Evolutionary conservation across 2,329 filamentous ascomycete species (phyloP), one percentile per base, ranked within the genome.

Genomic region (Fusarium sp.): DNA sequence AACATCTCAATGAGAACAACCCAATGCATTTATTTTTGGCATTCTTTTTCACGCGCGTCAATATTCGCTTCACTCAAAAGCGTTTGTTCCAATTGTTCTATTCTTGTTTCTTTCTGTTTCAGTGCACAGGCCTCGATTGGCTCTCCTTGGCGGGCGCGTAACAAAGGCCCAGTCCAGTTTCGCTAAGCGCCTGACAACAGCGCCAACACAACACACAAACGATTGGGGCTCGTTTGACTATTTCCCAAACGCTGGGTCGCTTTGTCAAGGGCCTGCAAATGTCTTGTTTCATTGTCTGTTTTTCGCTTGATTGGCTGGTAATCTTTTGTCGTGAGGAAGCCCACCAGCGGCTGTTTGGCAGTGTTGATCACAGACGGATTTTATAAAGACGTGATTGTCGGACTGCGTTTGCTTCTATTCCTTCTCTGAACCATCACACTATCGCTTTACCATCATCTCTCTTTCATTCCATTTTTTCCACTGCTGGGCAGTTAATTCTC

Each of bases 171-270:
- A 26, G 71, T 73, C 26, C 37, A 26, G 71, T 73, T 73, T 73
- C 71, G 63, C 63, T 73, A 73, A 71, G 71, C 71, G 71, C 71
- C 51, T 37, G 40, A 20, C 19, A n/a, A 41, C n/a, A 55, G 67
- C 67, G 57, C 50, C 68, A 58, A 56, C 52, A 11, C 28, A 58
- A 56, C 52, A 11, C 28, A 58, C 56, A 66, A 70, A 64, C 56
- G 68, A 73, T 73, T 73, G 71, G 71, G 41, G 52, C 24, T 49
- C 41, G 17, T 35, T 30, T 41, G 14, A 66, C 61, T 9, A 20
- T 24, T 19, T 15, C 24, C 55, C 56, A 65, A 17, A 61, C 65
- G 37, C 49, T 48, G 68, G 62, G 66, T 30, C 60, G 41, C 37
- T 45, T 50, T 52, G 17, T 30, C 3, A 6, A 9, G 3, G 62